Conservation (phyloP, 2,329 filamentous ascomycete species). For the Sarocladium brachiariae region DNA sequence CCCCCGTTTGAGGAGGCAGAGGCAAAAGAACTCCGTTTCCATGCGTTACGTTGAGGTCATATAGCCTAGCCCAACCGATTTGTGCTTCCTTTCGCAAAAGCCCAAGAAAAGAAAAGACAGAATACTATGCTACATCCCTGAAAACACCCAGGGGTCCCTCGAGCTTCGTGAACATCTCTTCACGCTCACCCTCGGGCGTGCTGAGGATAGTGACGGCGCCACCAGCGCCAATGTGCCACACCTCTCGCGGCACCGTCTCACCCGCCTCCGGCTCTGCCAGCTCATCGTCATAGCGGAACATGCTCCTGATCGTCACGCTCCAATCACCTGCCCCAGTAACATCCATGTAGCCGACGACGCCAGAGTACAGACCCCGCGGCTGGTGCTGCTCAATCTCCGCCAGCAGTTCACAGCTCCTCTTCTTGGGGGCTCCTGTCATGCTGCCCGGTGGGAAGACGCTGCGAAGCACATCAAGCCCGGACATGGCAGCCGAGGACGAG, state of each 20-base stretch:
- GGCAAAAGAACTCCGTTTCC: slow-evolving; percentile 3
- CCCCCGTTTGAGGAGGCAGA: no score
- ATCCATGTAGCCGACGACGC: slow-evolving; percentile 64
- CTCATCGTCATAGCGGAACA: slow-evolving; percentile 32
- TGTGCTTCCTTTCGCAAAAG: background rate
- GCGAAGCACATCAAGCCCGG: slow-evolving; percentile 55
- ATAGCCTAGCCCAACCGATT: no score
- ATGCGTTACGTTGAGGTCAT: slow-evolving; percentile 6
- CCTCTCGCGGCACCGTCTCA: slow-evolving; percentile 27
- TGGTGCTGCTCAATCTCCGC: slow-evolving; percentile 45
- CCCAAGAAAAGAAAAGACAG: background rate
- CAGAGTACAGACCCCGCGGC: slow-evolving; percentile 57
- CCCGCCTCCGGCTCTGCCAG: background rate
- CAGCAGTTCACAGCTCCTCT: slow-evolving; percentile 61
- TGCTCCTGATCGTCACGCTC: slow-evolving; percentile 63
- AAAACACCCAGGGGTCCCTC: slow-evolving; percentile 50
- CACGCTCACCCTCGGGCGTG: slow-evolving; percentile 55
- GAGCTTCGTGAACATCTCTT: slow-evolving; percentile 57
- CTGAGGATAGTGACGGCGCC: slow-evolving; percentile 66
- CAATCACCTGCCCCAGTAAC: slow-evolving; percentile 64
- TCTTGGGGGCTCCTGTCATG: slow-evolving; percentile 73
- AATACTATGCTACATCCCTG: slow-evolving; percentile 20
- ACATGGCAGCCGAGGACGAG: slow-evolving; percentile 27
- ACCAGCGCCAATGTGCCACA: slow-evolving; percentile 62
- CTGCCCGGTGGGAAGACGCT: slow-evolving; percentile 60